Evolutionary conservation across 345 rosid genomes (phyloP).

Genomic region (Citrus hindsii): DNA sequence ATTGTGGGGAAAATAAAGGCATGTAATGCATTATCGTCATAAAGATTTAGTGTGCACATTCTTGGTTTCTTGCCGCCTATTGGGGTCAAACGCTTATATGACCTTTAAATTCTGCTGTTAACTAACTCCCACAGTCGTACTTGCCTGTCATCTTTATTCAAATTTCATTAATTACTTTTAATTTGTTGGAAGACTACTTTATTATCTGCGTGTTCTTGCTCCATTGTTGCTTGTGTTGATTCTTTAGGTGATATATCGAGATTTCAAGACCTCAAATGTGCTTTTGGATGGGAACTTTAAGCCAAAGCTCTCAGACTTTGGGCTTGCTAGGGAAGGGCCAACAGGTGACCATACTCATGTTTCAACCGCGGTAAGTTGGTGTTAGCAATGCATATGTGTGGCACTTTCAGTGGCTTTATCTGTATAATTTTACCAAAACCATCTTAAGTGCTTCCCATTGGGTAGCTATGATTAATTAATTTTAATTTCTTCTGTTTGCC

Average conservation of each 20-base stretch:
- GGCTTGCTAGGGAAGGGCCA: constrained; percentile 98
- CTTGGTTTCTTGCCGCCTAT: no score
- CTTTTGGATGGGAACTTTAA: constrained; percentile 60
- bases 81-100: no score
- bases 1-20: no score
- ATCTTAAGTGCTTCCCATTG: constrained; percentile 2
- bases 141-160: background rate
- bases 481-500: background rate
- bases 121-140: no score
- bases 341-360: constrained; percentile 72
- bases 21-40: no score
- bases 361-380: constrained; percentile 65
- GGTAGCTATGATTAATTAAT: background rate
- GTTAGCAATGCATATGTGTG: background rate
- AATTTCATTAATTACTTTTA: background rate
- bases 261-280: constrained; percentile 86
- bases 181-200: background rate
- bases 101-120: no score
- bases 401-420: background rate
- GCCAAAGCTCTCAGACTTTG: constrained; percentile 89
- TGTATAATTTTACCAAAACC: background rate
- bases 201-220: constrained; percentile 5
- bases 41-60: no score
- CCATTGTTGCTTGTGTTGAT: background rate
- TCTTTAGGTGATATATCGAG: constrained; percentile 83